A percentile compares a stretch with the other conserved stretches of the same genome.
These are phyloP conservation scores for Jatropha multifida DNA, from an alignment of 441 rosid species.

Conservation along the genomic window DNA sequence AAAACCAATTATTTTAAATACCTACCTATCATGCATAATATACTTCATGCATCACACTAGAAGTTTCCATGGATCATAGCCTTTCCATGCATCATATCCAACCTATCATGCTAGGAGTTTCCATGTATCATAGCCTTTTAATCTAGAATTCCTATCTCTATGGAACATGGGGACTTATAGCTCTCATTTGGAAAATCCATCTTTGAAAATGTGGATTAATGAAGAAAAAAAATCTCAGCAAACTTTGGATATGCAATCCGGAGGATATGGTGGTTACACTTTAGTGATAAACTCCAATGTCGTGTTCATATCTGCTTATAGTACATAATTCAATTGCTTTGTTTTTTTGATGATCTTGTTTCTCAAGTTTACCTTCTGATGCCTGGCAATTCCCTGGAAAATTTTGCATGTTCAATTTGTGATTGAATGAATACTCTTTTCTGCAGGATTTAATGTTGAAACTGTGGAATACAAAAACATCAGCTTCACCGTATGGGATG, in stretches of 20 bases:
- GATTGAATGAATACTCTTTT: neutral
- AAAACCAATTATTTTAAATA: neutral
- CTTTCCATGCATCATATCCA: neutral
- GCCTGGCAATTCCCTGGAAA: neutral
- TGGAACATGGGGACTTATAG: too few relatives aligned
- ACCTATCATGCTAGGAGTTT: neutral
- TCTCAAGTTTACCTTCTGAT: neutral
- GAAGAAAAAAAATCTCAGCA: neutral
- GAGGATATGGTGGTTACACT: neutral
- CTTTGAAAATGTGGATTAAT: neutral
- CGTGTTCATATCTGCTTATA: neutral
- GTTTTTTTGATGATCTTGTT: neutral
- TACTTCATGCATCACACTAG: too few relatives aligned
- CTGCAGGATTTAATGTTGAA: conserved; percentile 77
- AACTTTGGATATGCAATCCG: neutral
- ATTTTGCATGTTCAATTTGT: neutral
- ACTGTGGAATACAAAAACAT: conserved; percentile 85
- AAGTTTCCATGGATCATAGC: too few relatives aligned
- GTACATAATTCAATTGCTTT: neutral
- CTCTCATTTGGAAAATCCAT: neutral
- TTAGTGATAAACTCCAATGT: neutral
- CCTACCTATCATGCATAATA: neutral
- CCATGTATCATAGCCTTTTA: neutral
- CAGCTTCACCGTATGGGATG: conserved; percentile 91
- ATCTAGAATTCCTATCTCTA: neutral